Conservation (phyloP, 2,329 filamentous ascomycete genomes). For the Colletotrichum cordylinicola region DNA sequence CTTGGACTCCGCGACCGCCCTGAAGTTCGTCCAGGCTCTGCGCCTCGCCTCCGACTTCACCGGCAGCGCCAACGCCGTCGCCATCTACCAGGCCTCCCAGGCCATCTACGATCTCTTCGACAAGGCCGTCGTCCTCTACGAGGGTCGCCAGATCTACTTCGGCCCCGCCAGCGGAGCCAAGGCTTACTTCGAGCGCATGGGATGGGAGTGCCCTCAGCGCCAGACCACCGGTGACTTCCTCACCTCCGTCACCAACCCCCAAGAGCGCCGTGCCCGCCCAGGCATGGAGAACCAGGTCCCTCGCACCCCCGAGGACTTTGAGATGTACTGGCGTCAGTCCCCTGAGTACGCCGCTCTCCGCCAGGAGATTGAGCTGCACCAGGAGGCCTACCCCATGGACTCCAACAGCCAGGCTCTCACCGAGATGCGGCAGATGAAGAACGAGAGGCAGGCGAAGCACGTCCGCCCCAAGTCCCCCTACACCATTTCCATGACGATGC, state of each 20-base stretch:
- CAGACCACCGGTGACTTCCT: constrained; percentile 75
- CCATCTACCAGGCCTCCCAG: constrained; percentile 76
- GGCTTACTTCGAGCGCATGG: constrained; percentile 70
- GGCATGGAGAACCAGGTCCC: constrained; percentile 69
- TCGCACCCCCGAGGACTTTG: constrained; percentile 74
- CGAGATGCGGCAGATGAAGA: constrained; percentile 53
- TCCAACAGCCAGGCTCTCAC: constrained; percentile 42
- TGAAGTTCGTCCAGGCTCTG: constrained; percentile 75
- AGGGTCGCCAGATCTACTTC: constrained; percentile 80
- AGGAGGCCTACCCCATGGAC: constrained; percentile 49
- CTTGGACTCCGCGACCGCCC: constrained; percentile 74
- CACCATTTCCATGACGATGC: constrained; percentile 60
- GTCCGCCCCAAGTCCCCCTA: constrained; percentile 61
- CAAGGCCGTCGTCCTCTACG: constrained; percentile 76
- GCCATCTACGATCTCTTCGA: constrained; percentile 77
- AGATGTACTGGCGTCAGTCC: constrained; percentile 50
- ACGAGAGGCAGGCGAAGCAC: constrained; percentile 56
- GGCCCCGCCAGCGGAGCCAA: constrained; percentile 66
- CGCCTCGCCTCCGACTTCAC: constrained; percentile 69
- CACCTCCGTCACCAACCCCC: constrained; percentile 70
- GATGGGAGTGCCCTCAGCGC: constrained; percentile 70
- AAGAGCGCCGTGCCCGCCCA: constrained; percentile 58
- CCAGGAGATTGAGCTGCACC: constrained; percentile 55
- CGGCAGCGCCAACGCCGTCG: constrained; percentile 66
- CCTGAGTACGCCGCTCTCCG: constrained; percentile 47